phyloP scores from a whole-genome alignment of 106 monocot genomes.

The Triglochin maritima region DNA sequence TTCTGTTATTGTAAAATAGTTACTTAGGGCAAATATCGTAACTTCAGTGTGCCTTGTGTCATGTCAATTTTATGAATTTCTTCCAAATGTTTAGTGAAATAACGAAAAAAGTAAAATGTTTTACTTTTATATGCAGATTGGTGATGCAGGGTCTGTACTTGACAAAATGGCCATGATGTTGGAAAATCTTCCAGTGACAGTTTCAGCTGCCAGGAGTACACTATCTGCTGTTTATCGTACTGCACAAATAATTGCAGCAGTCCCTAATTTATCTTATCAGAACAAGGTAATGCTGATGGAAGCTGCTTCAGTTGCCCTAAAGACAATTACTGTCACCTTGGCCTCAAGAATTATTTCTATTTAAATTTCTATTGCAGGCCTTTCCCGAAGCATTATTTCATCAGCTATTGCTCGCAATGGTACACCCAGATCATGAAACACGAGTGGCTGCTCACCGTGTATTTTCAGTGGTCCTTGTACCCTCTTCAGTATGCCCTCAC shows the following conservation, averaged over 20 bases:
- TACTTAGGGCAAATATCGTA: too few relatives aligned
- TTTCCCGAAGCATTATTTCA: slow-evolving; percentile 89
- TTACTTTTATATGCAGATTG: slow-evolving; percentile 37
- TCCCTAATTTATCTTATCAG: slow-evolving; percentile 69
- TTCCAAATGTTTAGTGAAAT: too few relatives aligned
- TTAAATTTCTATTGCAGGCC: slow-evolving; percentile 22
- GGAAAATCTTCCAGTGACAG: slow-evolving; percentile 54
- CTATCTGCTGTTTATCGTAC: slow-evolving; percentile 75
- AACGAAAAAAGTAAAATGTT: not conserved
- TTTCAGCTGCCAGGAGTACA: slow-evolving; percentile 52
- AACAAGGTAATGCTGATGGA: slow-evolving; percentile 34
- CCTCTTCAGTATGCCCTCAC: slow-evolving; percentile 62
- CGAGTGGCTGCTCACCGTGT: slow-evolving; percentile 76
- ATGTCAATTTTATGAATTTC: too few relatives aligned
- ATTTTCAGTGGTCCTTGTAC: slow-evolving; percentile 85
- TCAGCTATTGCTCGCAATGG: slow-evolving; percentile 75
- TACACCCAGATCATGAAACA: slow-evolving; percentile 77
- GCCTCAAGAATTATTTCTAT: too few relatives aligned
- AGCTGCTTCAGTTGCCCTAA: not conserved
- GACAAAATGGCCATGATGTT: slow-evolving; percentile 71
- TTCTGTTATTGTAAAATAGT: too few relatives aligned
- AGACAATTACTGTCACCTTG: too few relatives aligned
- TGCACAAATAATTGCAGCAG: slow-evolving; percentile 77
- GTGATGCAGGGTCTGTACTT: slow-evolving; percentile 84
- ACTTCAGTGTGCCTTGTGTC: too few relatives aligned